Evolutionary conservation across 805 yeast species (phyloP), one percentile per base, ranked within the genome.

Genomic region (Candida manassasensis): DNA sequence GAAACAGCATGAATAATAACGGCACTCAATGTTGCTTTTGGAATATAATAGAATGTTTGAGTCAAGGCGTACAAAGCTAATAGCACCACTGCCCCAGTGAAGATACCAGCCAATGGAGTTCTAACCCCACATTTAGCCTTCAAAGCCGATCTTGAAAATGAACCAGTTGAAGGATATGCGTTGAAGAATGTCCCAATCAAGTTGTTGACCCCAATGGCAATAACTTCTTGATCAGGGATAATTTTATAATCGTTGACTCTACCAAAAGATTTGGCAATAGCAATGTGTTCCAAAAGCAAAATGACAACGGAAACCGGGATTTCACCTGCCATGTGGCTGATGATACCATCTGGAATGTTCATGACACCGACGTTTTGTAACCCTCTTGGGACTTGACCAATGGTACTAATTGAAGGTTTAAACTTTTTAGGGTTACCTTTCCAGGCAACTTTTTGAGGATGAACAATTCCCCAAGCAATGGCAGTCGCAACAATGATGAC

Each of bases 161-260:
- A 89, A 30, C 97, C 97, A 4, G 97, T 89, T 6, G 95, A 88
- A 6, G 97, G 97, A 58, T 89, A 89, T 6, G 97, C 96, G 52
- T 77, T 73, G 75, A 89, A 89, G 55, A 88, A 86, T 14, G 95
- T 86, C 48, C 96, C 96, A 48, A 89, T 71, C 57, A 89, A 71
- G 62, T 89, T 89, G 36, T 93, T 82, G 30, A 83, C 84, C 52
- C 97, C 97, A 59, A 89, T 89, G 27, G 97, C 96, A 52, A 89
- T 75, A 37, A 89, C 73, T 60, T 89, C 97, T 69, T 89, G 97
- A 62, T 89, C 90, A 32, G 97, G 96, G 40, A 81, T 75, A 49
- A 89, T 81, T 50, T 85, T 86, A 63, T 89, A 89, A 56, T 86
- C 95, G 55, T 89, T 88, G 46, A 88, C 67, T 61, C 97, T 76